Conservation (phyloP, 768 basidiomycete species). For the Leccinum obscurum region DNA sequence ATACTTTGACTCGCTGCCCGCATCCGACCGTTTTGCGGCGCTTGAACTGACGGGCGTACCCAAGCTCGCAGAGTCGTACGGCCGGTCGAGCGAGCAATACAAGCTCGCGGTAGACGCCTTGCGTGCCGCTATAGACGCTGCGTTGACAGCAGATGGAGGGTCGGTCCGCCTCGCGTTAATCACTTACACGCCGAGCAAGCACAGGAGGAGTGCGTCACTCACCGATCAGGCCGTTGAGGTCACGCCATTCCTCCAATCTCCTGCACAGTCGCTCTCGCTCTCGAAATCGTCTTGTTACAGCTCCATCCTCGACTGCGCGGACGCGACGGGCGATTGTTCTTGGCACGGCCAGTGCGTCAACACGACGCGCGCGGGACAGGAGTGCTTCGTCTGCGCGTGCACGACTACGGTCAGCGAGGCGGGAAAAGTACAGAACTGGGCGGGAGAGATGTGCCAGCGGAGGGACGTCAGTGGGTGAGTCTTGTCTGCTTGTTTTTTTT, state of each 20-base stretch:
- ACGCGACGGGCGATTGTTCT: constrained; percentile 66
- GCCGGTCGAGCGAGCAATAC: constrained; percentile 57
- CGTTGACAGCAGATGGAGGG: constrained; percentile 32
- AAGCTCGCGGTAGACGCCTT: constrained; percentile 43
- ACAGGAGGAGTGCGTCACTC: constrained; percentile 41
- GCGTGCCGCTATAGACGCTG: constrained; percentile 47
- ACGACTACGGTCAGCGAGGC: constrained; percentile 47
- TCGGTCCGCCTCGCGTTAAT: constrained; percentile 53
- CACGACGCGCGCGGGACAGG: constrained; percentile 57
- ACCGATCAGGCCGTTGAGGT: constrained; percentile 44
- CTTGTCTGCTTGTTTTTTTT: neutral
- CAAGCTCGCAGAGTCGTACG: constrained; percentile 47
- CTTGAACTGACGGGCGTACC: constrained; percentile 56
- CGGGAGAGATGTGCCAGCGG: constrained; percentile 71
- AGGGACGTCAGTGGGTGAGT: constrained; percentile 81
- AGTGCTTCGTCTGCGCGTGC: constrained; percentile 51
- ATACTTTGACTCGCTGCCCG: constrained; percentile 40
- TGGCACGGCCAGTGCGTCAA: constrained; percentile 67
- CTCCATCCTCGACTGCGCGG: constrained; percentile 53
- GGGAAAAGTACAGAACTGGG: constrained; percentile 69
- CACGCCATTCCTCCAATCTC: constrained; percentile 45
- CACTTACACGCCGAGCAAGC: constrained; percentile 39
- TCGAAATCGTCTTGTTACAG: constrained; percentile 63
- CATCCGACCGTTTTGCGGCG: constrained; percentile 58
- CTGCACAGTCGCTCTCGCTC: constrained; percentile 11